Conservation (phyloP, 2,329 filamentous ascomycete species). For the Colletotrichum truncatum region DNA sequence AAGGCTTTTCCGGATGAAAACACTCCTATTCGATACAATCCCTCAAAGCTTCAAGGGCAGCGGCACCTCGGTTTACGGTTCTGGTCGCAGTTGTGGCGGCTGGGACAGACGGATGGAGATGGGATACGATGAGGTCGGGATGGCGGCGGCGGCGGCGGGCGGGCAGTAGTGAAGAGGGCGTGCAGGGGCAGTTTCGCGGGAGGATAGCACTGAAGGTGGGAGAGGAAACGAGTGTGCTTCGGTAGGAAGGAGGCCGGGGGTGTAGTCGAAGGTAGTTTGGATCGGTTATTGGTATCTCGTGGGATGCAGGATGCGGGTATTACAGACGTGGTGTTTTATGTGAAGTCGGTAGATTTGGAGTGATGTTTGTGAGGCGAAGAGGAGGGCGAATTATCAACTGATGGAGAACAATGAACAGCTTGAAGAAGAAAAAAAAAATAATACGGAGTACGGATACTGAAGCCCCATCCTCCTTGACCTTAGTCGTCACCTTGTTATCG, state of each 20-base stretch:
- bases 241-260: background rate
- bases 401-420: constrained; percentile 31
- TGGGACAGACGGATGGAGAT: constrained; percentile 19
- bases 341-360: background rate
- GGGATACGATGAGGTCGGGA: constrained; percentile 26
- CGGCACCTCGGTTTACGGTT: constrained; percentile 24
- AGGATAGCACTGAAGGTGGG: constrained; percentile 6
- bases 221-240: constrained; percentile 11
- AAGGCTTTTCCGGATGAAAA: constrained; percentile 26
- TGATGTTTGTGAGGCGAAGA: constrained; percentile 23
- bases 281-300: constrained; percentile 16
- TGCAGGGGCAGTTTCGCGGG: constrained; percentile 22
- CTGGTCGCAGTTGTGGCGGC: constrained; percentile 30
- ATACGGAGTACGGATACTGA: constrained; percentile 25
- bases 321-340: constrained; percentile 12
- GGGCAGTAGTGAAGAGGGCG: constrained; percentile 21
- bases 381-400: constrained; percentile 28
- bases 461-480: constrained; percentile 29
- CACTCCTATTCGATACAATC: constrained; percentile 9
- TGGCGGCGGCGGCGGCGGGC: constrained; percentile 18
- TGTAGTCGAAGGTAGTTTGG: background rate
- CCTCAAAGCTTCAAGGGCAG: constrained; percentile 26
- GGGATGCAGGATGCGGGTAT: constrained; percentile 15
- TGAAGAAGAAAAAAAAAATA: constrained; percentile 29
- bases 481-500: constrained; percentile 30